Conservation (phyloP, 352 stramenopile genomes). For the Globisporangium cystogenes region DNA sequence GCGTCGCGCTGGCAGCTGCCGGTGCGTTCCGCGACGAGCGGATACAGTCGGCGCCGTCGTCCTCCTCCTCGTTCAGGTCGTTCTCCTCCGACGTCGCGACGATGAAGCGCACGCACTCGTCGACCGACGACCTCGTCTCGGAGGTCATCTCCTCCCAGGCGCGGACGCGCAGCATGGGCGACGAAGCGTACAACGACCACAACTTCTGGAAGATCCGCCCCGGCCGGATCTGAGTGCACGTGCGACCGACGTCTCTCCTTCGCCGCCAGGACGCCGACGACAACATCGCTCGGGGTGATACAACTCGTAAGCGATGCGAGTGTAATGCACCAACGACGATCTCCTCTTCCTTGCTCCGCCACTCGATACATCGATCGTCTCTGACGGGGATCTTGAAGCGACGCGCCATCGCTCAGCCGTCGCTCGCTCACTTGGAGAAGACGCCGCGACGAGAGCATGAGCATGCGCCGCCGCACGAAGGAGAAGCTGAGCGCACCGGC, state of each 20-base stretch:
- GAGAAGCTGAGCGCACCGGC: not conserved
- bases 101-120: slow-evolving; percentile 8
- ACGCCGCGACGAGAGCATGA: no score
- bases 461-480: slow-evolving; percentile 5
- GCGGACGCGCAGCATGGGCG: slow-evolving; percentile 44
- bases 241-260: no score
- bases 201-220: slow-evolving; percentile 83
- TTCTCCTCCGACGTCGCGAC: not conserved
- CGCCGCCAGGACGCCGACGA: no score
- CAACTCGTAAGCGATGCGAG: no score
- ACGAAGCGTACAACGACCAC: slow-evolving; percentile 84
- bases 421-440: not conserved
- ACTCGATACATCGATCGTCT: no score
- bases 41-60: slow-evolving; percentile 6
- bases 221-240: slow-evolving; percentile 29
- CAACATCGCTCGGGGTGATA: no score
- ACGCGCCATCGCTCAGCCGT: not conserved
- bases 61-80: slow-evolving; percentile 7
- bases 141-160: slow-evolving; percentile 47
- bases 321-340: no score
- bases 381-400: no score
- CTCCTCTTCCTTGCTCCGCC: no score
- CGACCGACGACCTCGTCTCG: slow-evolving; percentile 36
- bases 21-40: not conserved
- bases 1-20: not conserved